phyloP scores from a whole-genome alignment of 2,329 filamentous ascomycete species.

The Hypocreales sp. region DNA sequence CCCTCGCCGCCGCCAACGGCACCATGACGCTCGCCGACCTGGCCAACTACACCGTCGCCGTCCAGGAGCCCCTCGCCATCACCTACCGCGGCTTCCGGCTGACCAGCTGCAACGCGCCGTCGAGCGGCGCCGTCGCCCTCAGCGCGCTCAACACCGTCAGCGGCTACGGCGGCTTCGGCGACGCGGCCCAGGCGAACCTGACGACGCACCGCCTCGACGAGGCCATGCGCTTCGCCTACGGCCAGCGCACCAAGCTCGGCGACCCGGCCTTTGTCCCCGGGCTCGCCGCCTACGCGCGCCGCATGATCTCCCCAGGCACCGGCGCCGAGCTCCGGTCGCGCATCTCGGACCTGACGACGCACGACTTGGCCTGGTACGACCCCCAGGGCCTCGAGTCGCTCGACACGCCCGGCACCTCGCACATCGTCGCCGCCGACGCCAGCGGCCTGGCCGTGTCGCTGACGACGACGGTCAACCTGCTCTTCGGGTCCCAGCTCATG shows the following conservation, averaged over 20 bases:
- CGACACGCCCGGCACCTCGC: conserved; percentile 52
- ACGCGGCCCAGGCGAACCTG: conserved; percentile 34
- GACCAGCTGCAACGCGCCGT: conserved; percentile 52
- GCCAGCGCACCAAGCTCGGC: conserved; percentile 54
- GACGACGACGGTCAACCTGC: conserved; percentile 68
- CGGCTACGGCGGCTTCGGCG: conserved; percentile 51
- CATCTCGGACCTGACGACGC: conserved; percentile 24
- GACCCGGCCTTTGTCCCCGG: conserved; percentile 56
- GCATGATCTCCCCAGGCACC: conserved; percentile 45
- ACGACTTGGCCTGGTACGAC: conserved; percentile 26
- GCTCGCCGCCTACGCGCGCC: conserved; percentile 44
- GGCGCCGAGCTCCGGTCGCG: conserved; percentile 36
- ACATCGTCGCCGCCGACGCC: conserved; percentile 51
- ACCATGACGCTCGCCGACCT: conserved; percentile 66
- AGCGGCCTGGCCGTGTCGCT: conserved; percentile 59
- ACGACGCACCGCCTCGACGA: conserved; percentile 73
- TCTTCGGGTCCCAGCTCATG: conserved; percentile 63
- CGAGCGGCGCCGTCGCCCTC: conserved; percentile 56
- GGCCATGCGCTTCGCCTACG: conserved; percentile 71
- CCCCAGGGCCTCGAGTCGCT: conserved; percentile 28
- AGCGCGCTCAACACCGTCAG: conserved; percentile 61
- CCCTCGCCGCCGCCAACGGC: conserved; percentile 47
- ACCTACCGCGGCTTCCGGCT: conserved; percentile 57
- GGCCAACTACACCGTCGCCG: conserved; percentile 52
- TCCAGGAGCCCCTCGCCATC: conserved; percentile 44